Conservation (phyloP, 148 eudicot species). For the Amaranthus cruentus region DNA sequence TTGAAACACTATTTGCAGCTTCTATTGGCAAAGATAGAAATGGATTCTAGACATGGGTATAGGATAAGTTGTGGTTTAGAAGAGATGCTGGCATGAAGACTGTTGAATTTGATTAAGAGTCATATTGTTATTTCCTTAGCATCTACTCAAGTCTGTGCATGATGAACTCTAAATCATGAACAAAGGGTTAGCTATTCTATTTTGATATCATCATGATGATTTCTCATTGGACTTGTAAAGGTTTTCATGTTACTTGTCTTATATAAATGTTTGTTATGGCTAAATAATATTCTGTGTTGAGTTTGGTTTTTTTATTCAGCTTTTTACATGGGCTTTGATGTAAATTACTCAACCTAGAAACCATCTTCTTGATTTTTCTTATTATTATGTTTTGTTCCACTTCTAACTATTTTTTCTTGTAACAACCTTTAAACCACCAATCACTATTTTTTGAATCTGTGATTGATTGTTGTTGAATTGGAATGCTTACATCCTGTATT, state of each 20-base stretch:
- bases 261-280: too few species aligned
- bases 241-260: not conserved
- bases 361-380: too few species aligned
- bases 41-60: conserved; percentile 63
- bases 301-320: too few species aligned
- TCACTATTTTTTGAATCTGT: too few species aligned
- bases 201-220: conserved; percentile 1
- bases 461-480: too few species aligned
- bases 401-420: too few species aligned
- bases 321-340: too few species aligned
- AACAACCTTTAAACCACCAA: too few species aligned
- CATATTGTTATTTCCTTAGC: conserved; percentile 78
- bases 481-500: too few species aligned
- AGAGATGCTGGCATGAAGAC: conserved; percentile 28
- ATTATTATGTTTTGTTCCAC: too few species aligned
- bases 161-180: conserved; percentile 45
- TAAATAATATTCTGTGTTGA: too few species aligned
- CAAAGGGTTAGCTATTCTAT: conserved; percentile 49
- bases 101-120: conserved; percentile 40
- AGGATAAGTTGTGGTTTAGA: conserved; percentile 47
- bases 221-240: not conserved
- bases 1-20: conserved; percentile 66
- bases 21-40: conserved; percentile 31
- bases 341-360: too few species aligned
- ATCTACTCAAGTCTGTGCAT: conserved; percentile 54